Base-by-base conservation (phyloP, 106 monocot species). In the Chionographis japonica region DNA sequence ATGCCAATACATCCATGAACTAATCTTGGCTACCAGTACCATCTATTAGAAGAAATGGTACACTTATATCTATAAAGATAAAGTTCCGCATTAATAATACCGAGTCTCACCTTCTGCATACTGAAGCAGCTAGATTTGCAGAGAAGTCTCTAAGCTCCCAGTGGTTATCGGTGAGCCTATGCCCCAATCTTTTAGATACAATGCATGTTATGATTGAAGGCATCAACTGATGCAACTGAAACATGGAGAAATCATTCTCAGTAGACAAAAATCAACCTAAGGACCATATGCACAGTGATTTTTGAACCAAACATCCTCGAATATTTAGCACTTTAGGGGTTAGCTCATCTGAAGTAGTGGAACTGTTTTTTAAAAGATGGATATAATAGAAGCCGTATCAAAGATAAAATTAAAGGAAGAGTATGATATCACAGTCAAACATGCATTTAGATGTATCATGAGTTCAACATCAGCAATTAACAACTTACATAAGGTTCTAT, bases 151-250 rank as follows among this genome's bases (percentile, higher is more conserved):
- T 85, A 52, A 98, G 89, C 66, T 83, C 92, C 98, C 98, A 98
- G 68, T 98, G 98, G 68, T 93, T 88, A 75, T 98, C 98, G 43
- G 87, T 71, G 63, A 93, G 72, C 67, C 79, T 79, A 56, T 85
- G 72, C 50, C 98, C 98, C 72, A 98, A 70, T 64, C 74, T 87
- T 85, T 93, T 98, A 52, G 98, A 87, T 50, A 98, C 98, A 79
- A 98, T 67, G 80, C 98, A 98, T 35, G 98, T 98, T 74, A 98
- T 88, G 51, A 98, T 90, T 14, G 98, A 87, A 52, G 98, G 98
- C 98, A 98, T 98, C 68, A 98, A 56, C 79, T 98, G 93, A 90
- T 95, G 95, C 68, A 95, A 78, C 95, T 95, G 88, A 58, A 77
- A 18, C 58, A 60, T 69, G 63, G 68, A 68, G 56, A 74, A 37